These are phyloP conservation scores for Remersonia thermophila DNA, from an alignment of 2,329 filamentous ascomycete genomes.

Conservation along the genomic window DNA sequence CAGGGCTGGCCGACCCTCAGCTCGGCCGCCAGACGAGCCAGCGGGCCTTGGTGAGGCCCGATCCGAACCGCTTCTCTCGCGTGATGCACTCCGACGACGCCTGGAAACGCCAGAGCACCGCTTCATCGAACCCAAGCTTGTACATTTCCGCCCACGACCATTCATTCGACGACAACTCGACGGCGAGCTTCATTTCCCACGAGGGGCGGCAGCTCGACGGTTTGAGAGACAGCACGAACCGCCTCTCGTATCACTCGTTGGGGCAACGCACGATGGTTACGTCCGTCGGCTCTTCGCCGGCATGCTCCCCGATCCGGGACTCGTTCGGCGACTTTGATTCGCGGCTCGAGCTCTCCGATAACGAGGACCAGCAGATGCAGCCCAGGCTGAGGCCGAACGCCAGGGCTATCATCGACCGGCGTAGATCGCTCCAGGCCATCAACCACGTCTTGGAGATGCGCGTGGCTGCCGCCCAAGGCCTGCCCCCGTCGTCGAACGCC, in stretches of 20 bases:
- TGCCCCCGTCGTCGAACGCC: constrained; percentile 20
- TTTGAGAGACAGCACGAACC: constrained; percentile 42
- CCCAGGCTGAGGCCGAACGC: constrained; percentile 39
- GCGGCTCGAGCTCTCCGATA: constrained; percentile 11
- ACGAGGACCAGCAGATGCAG: constrained; percentile 15
- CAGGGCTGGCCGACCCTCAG: constrained; percentile 24
- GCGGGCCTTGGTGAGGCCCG: constrained; percentile 34
- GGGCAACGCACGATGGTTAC: constrained; percentile 48
- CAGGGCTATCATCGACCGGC: constrained; percentile 36
- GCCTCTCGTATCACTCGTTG: constrained; percentile 48
- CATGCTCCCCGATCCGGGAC: constrained; percentile 42
- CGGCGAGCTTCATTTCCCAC: constrained; percentile 45
- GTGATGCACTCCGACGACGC: constrained; percentile 25
- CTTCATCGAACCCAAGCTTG: constrained; percentile 10
- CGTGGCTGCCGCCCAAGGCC: constrained; percentile 16
- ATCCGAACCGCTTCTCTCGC: constrained; percentile 34
- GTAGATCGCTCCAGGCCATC: constrained; percentile 39
- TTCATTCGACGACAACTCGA: constrained; percentile 42
- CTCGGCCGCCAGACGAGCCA: constrained; percentile 32
- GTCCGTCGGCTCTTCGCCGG: constrained; percentile 45
- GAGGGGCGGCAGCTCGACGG: constrained; percentile 47
- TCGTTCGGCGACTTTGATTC: constrained; percentile 34
- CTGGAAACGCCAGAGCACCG: constrained; percentile 19
- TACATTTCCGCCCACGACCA: constrained; percentile 26
- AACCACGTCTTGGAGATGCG: constrained; percentile 32